A percentile compares a stretch with the other conserved stretches of the same genome.
Conservation (phyloP, 495 filamentous ascomycete genomes). For the Talaromyces proteolyticus region DNA sequence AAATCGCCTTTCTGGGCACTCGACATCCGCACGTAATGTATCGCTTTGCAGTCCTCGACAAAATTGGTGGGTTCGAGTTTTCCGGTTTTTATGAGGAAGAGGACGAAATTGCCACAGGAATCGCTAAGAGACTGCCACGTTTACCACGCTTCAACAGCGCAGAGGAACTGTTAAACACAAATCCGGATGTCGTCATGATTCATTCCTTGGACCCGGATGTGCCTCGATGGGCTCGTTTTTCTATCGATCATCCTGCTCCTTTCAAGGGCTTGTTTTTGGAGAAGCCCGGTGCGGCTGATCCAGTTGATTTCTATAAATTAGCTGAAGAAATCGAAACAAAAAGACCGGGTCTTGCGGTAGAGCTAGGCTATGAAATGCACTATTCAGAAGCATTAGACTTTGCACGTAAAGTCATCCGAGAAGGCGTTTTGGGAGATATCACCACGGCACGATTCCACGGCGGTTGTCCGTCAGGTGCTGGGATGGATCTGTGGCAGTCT, state of each 20-base stretch:
- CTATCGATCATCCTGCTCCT: constrained; percentile 9
- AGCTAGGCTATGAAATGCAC: constrained; percentile 12
- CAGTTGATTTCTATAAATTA: constrained; percentile 1
- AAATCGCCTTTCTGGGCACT: constrained; percentile 11
- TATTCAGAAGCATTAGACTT: constrained; percentile 10
- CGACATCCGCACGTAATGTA: constrained; percentile 13
- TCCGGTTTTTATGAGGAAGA: constrained; percentile 12
- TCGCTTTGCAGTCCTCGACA: constrained; percentile 12
- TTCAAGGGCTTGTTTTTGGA: constrained; percentile 11
- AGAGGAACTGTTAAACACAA: constrained; percentile 7
- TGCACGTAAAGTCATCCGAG: constrained; percentile 8
- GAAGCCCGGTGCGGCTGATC: constrained; percentile 3
- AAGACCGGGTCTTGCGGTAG: constrained; percentile 4
- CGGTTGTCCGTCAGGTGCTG: constrained; percentile 12
- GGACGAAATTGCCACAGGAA: constrained; percentile 5
- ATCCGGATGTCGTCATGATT: constrained; percentile 14
- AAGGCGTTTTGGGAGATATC: constrained; percentile 9
- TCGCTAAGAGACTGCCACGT: constrained; percentile 8
- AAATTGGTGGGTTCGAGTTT: constrained; percentile 13
- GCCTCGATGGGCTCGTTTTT: constrained; percentile 12
- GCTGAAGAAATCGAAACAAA: constrained; percentile 3
- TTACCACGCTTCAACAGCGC: constrained; percentile 8
- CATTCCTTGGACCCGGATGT: constrained; percentile 13
- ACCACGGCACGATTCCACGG: constrained; percentile 13
- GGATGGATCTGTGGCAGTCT: constrained; percentile 12